Percentiles rank a stretch among this genome's conserved stretches.
phyloP scores from a whole-genome alignment of 139 green algal genomes.

The Ettlia oleoabundans region DNA sequence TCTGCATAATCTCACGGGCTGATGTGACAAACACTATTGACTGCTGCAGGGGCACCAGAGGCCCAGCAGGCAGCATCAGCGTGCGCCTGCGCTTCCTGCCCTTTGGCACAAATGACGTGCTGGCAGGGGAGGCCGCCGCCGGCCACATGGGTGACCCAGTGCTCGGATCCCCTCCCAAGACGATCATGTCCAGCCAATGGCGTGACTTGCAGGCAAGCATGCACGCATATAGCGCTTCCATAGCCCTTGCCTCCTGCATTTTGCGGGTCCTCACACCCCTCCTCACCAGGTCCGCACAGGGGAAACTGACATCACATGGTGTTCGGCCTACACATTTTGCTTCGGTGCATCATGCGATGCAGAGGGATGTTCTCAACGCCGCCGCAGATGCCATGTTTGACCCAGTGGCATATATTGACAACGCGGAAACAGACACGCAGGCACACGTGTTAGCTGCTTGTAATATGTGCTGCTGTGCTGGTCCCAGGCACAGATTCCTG shows the following conservation, averaged over 20 bases:
- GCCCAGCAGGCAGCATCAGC: neutral
- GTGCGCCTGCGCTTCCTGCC: constrained; percentile 15
- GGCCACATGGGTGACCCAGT: constrained; percentile 33
- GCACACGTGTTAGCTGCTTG: too few species aligned
- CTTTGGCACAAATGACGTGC: constrained; percentile 7
- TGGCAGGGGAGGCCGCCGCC: constrained; percentile 12
- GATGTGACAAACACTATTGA: too few species aligned
- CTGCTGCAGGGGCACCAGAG: constrained; percentile 2
- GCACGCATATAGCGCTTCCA: too few species aligned
- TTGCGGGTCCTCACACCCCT: too few species aligned
- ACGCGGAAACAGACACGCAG: constrained; percentile 75
- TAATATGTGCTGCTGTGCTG: too few species aligned
- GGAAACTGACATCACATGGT: too few species aligned
- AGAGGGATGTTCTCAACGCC: constrained; percentile 41
- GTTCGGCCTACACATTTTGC: too few species aligned
- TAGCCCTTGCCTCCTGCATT: neutral
- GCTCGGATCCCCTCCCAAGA: constrained; percentile 12
- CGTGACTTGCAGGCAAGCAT: constrained; percentile 10
- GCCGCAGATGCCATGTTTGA: constrained; percentile 49
- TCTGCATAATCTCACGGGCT: too few species aligned
- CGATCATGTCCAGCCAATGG: constrained; percentile 8
- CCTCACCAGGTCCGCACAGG: too few species aligned
- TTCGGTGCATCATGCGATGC: constrained; percentile 28
- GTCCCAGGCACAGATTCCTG: too few species aligned
- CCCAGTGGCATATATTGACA: constrained; percentile 73